Base-by-base conservation (phyloP, 2,329 filamentous ascomycete species). In the Ophiocordyceps robertsii region DNA sequence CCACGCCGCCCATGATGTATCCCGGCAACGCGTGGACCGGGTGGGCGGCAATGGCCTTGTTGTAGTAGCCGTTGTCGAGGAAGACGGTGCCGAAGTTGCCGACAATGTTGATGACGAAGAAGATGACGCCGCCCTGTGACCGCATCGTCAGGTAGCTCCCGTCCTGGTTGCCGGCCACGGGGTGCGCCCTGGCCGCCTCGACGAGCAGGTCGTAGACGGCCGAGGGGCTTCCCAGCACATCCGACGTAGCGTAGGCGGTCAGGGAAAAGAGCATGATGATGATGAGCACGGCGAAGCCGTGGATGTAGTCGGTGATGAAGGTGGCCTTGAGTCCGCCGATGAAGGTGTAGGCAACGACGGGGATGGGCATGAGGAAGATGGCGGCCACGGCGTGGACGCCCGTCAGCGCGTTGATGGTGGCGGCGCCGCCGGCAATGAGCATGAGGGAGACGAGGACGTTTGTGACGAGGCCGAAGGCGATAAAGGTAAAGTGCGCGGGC, bases 141-240 rank as follows among this genome's bases (percentile, higher is more conserved):
- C 74, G 69, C 87, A 95, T 93, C 0, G 88, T 95, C 14, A 95
- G 66, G 52, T 94, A 95, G 53, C 81, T 87, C 13, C 88, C 88
- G 8, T 78, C 73, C 0, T 79, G 72, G 58, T 95, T 95, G 9
- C 88, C 87, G 0, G 75, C 72, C 2, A 94, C 82, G 0, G 88
- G 88, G 50, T 92, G 84, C 6, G 64, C 60, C 4, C 70, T 61
- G 0, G 84, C 74, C 0, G 85, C 85, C 38, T 80, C 68, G 0
- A 82, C 72, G 3, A 95, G 68, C 1, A 84, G 70, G 52, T 94
- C 87, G 53, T 86, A 95, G 1, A 95, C 83, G 33, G 73, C 77
- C 0, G 73, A 65, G 0, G 88, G 87, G 1, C 81, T 88, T 24
- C 88, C 88, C 1, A 93, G 70, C 6, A 75, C 63, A 1, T 75